Evolutionary conservation across 208 protist species (phyloP), one percentile per base, ranked within the genome.

Genomic region (Crithidia brevicula): DNA sequence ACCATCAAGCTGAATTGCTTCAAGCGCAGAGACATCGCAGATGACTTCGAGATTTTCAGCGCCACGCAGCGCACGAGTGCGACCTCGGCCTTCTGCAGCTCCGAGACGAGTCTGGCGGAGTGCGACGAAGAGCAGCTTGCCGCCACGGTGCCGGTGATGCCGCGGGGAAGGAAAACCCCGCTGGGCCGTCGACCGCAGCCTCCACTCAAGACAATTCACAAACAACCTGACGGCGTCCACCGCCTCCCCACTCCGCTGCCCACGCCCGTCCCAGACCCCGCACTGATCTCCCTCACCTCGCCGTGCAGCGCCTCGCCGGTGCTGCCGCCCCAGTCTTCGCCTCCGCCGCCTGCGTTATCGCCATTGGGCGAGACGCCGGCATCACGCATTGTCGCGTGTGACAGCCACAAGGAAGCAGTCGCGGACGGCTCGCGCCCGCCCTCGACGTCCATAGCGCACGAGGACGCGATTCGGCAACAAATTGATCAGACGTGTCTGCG

Each of bases 1-100:
- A 80, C 82, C 79, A 93, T 96, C 49, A 96, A 79, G 10, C 79
- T 96, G 22, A 88, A 81, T 61, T 91, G 88, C 22, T 67, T 96
- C 28, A 90, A 88, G 76, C 81, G 91, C 7, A 86, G 87, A 30
- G 77, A 90, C 40, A 85, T 93, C 50, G 81, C 87, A 4, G 86
- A 92, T 45, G 84, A 86, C 58, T 86, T 91, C 28, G 80, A 81
- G 33, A 83, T 87, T 28, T 81, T 92, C 27, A 82, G 74, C 54
- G 33, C 54, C 27, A 75, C 77, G 20, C 62, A 81, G 31, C 81
- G 80, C 38, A 36, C 49, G 6, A 43, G 54, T 2, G 40, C 43
- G 10, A 18, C 23, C 33, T 45, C 40, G 3, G 64, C 60, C 31
- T 2, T 58, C 38, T 28, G 42, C 66, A 74, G 46, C 66, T 74